Base-by-base conservation (phyloP, 2,329 filamentous ascomycete genomes). In the Blastomyces silverae region DNA sequence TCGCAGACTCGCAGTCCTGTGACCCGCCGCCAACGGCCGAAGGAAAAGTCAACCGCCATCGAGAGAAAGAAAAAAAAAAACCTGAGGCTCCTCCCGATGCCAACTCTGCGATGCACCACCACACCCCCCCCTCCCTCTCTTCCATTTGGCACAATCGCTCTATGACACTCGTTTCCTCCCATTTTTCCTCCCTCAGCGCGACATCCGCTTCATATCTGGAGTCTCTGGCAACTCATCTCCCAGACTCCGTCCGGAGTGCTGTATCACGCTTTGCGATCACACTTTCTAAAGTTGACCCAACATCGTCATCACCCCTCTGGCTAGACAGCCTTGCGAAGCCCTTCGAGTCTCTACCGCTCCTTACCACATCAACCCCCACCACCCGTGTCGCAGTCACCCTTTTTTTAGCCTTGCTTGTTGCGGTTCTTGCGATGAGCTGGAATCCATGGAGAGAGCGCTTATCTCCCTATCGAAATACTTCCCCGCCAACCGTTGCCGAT, bases 111-210 rank as follows among this genome's bases (percentile, higher is more conserved):
- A 61, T 61, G 58, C 58, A 61, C 42, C 22, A 61, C 58, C 58
- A 50, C 8, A 46, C 25, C 39, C n/a, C 42, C 25, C 15, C 58
- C 10, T 28, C 42, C 58, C 28, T 42, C 34, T 42, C 56, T 8
- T 58, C 56, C 34, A 10, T 58, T 37, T 58, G 56, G 56, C 20
- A 58, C n/a, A 39, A 39, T 58, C 34, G 31, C 42, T 74, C 74
- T 70, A 76, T 78, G 77, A 78, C 70, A 71, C 69, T 76, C 68
- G 72, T 75, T 70, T 73, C 58, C 75, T 71, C 72, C 64, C 67
- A 75, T 70, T 70, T 75, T 71, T 74, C 75, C 71, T 74, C 73
- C 64, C 70, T 77, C 73, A 74, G 75, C 71, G 74, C 78, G 73
- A 76, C 75, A 71, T 76, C 75, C 67, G 72, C 75, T 66, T 71